Evolutionary conservation across 2,329 filamentous ascomycete genomes (phyloP).

Genomic region (Pestalotiopsis sp.): DNA sequence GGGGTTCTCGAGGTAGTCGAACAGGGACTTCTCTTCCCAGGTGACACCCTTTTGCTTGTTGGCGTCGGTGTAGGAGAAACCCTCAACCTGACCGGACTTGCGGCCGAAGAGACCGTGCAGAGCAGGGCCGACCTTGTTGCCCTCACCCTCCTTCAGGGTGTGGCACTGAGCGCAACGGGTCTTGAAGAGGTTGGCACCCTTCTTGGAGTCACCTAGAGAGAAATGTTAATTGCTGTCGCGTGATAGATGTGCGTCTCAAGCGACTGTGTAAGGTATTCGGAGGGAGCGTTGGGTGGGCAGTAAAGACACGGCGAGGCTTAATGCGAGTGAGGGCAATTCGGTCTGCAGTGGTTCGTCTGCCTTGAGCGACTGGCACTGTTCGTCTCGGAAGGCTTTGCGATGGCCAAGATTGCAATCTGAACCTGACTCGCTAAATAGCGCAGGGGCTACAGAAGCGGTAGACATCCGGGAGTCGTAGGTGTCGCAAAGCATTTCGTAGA

Average conservation of each 20-base stretch:
- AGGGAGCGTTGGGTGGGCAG: not conserved
- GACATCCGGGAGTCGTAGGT: not conserved
- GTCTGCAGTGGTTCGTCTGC: not conserved
- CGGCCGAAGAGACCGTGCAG: constrained; percentile 98
- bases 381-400: not conserved
- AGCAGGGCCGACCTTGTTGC: constrained; percentile 98
- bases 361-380: not conserved
- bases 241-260: not conserved
- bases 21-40: constrained; percentile 88
- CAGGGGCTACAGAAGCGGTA: constrained; percentile 20
- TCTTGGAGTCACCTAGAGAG: constrained; percentile 79
- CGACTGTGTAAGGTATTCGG: not conserved
- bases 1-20: constrained; percentile 99
- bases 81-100: constrained; percentile 87
- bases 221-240: not conserved
- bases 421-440: constrained; percentile 29
- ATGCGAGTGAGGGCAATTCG: not conserved
- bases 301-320: not conserved
- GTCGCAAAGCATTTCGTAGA: constrained; percentile 17
- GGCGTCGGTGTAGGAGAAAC: constrained; percentile 98
- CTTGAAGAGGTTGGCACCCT: constrained; percentile 99
- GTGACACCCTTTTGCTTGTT: constrained; percentile 96
- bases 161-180: constrained; percentile 99
- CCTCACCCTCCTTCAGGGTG: constrained; percentile 85
- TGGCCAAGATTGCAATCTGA: not conserved